Percentiles rank a stretch among this genome's conserved stretches.
Conservation (phyloP, 2,329 filamentous ascomycete species). For the Colletotrichum eleusines region DNA sequence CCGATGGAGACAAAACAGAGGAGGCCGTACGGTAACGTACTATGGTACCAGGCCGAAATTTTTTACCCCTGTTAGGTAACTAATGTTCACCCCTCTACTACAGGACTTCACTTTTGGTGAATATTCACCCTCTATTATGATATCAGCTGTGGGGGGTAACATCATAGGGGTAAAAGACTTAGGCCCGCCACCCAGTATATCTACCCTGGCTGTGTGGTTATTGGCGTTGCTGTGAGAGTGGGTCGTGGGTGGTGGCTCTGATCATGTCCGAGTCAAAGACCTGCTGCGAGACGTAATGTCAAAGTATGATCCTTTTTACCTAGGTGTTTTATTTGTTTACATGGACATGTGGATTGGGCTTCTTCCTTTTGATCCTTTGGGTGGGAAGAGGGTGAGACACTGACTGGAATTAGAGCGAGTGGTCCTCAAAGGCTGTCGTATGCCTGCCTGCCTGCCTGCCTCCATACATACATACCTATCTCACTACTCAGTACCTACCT, state of each 20-base stretch:
- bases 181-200: too few species aligned
- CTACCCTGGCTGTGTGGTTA: constrained; percentile 13
- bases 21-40: too few species aligned
- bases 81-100: too few species aligned
- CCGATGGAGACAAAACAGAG: background rate
- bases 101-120: too few species aligned
- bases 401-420: background rate
- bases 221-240: constrained; percentile 16
- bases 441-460: background rate
- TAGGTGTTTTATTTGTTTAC: background rate
- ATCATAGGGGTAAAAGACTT: too few species aligned
- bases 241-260: constrained; percentile 15
- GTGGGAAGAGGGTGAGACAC: constrained; percentile 7
- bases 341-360: constrained; percentile 11
- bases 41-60: too few species aligned
- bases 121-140: too few species aligned
- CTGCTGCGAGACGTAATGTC: constrained; percentile 22
- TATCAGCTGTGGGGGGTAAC: too few species aligned
- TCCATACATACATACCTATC: too few species aligned
- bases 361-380: constrained; percentile 16
- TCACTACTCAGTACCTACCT: too few species aligned
- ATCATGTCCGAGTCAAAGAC: constrained; percentile 31
- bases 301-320: constrained; percentile 16
- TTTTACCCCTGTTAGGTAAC: too few species aligned
- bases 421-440: too few species aligned